Evolutionary conservation across 495 filamentous ascomycete genomes (phyloP), one percentile per base, ranked within the genome.

Genomic region (Penicillium turbatum): DNA sequence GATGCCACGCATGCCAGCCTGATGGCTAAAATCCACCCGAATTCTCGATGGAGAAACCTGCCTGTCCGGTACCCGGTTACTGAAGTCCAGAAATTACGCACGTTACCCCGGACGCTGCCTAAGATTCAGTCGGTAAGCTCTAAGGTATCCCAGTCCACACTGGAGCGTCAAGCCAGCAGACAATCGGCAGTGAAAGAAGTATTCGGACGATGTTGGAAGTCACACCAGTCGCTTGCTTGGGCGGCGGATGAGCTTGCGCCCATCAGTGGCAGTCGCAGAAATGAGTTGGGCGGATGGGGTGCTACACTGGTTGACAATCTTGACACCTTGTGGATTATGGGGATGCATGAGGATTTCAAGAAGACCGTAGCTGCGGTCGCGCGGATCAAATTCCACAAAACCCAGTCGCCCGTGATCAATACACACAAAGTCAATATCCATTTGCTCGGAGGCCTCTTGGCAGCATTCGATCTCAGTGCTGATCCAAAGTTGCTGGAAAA

Each of bases 271-370:
- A 59, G 60, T n/a, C 76, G 59, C 65, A 21, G 68, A 69, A 73
- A 93, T 62, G 82, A 81, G 1, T 91, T 93, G 58, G 88, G 84
- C 56, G 87, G 86, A 16, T 95, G 90, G 90, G 86, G 84, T 26
- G 86, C 88, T 2, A 92, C 88, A 4, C 64, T 96, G 43, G 85
- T 95, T 9, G 90, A 95, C 68, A 73, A 85, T 21, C 73, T 96
- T n/a, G 90, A 96, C 62, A 92, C 88, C 0, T 72, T 96, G 15
- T 92, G 87, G 85, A 92, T 96, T 54, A 92, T 93, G 88, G 89
- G 81, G 6, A 64, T 95, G 63, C 75, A 83, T 54, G 72, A 84
- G 0, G 88, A 93, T 57, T 96, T 96, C 61, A 81, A 89, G 40
- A 83, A 87, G 38, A 90, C 87, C 7, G 78, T 87, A 12, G 67